Percentiles rank a stretch among this genome's conserved stretches.
Conservation (phyloP, 345 rosid genomes). For the Chamaenerion angustifolium region DNA sequence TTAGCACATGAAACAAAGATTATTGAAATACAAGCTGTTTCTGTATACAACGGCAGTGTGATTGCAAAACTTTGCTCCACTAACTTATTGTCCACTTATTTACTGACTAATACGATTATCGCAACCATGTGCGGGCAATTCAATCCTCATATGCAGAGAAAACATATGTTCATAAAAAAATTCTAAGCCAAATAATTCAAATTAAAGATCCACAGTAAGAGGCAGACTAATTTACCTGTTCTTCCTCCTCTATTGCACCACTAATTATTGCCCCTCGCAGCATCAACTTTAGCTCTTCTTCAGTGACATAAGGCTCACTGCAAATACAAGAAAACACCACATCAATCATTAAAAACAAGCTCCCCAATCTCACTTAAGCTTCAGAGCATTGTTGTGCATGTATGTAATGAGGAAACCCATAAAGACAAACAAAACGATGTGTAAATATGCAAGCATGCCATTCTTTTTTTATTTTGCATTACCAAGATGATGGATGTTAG, state of each 20-base stretch:
- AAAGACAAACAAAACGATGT: too few relatives aligned
- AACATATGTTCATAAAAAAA: not conserved
- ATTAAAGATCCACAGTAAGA: not conserved
- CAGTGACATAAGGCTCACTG: constrained; percentile 93
- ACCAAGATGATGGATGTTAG: too few relatives aligned
- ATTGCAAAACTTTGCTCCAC: too few relatives aligned
- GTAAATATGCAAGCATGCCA: too few relatives aligned
- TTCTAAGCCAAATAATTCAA: not conserved
- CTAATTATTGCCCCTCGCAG: constrained; percentile 91
- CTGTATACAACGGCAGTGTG: too few relatives aligned
- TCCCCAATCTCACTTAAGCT: not conserved
- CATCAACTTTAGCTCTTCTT: constrained; percentile 93
- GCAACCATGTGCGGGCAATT: too few relatives aligned
- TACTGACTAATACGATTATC: too few relatives aligned
- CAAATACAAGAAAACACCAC: not conserved
- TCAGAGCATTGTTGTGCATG: not conserved
- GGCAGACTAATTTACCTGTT: constrained; percentile 40
- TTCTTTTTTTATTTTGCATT: too few relatives aligned
- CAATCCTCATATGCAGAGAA: not conserved
- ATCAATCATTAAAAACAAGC: not conserved
- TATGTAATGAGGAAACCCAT: not conserved
- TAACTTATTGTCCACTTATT: too few relatives aligned
- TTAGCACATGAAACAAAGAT: too few relatives aligned
- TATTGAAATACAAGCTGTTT: too few relatives aligned
- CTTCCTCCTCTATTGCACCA: constrained; percentile 99